Evolutionary conservation across 2,329 filamentous ascomycete genomes (phyloP).

Genomic region (Drechslerella dactyloides): DNA sequence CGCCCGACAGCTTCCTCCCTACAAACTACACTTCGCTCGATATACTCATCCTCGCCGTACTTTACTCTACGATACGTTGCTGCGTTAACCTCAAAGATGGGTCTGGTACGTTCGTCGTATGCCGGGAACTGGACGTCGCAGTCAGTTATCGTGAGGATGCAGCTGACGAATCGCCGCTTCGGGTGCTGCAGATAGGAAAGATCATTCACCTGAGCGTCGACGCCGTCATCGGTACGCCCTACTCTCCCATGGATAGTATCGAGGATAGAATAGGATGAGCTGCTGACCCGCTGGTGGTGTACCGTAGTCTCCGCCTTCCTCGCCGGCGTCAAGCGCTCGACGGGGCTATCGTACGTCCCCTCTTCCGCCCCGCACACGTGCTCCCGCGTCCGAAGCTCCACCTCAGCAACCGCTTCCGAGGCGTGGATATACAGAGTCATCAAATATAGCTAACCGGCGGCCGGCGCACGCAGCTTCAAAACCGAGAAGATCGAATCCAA

Average conservation of each 20-base stretch:
- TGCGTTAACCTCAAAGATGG: slow-evolving; percentile 25
- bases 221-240: slow-evolving; percentile 79
- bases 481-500: slow-evolving; percentile 81
- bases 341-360: slow-evolving; percentile 87
- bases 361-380: slow-evolving; percentile 48
- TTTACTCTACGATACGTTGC: slow-evolving; percentile 3
- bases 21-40: too few relatives aligned
- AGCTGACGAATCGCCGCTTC: slow-evolving; percentile 42
- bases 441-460: slow-evolving; percentile 5
- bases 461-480: slow-evolving; percentile 74
- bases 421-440: background rate
- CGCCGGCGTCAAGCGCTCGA: slow-evolving; percentile 95
- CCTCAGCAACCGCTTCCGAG: slow-evolving; percentile 9
- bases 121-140: slow-evolving; percentile 5
- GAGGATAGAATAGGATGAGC: background rate
- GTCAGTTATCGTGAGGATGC: background rate
- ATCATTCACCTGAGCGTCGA: slow-evolving; percentile 95
- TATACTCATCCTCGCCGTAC: background rate
- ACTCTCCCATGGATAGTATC: slow-evolving; percentile 51
- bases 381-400: background rate
- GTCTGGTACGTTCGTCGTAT: slow-evolving; percentile 35
- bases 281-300: slow-evolving; percentile 14
- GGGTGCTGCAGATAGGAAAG: slow-evolving; percentile 75
- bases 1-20: background rate
- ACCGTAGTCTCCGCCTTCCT: slow-evolving; percentile 86